Base-by-base conservation (phyloP, 805 yeast species). In the Vanderwaltozyma verrucispora region DNA sequence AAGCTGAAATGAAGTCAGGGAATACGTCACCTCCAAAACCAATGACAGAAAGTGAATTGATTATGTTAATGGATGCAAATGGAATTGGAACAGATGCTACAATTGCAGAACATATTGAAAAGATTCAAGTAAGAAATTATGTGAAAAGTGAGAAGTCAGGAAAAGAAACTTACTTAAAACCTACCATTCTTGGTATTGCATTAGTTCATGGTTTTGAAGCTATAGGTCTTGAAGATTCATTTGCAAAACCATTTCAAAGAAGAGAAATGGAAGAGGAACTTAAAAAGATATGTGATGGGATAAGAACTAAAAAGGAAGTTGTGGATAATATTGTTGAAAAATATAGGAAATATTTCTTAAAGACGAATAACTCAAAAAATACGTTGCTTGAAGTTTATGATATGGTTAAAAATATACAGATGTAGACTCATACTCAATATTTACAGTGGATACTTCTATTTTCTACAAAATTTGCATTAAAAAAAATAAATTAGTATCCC, bases 41-140 rank as follows among this genome's bases (percentile, higher is more conserved):
- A 37, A 71, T 92, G 68, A 89, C 97, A 0, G 99, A 92, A 57
- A 71, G 95, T 0, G 98, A 89, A 53, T 67, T 92, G 17, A 86
- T 92, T 60, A 80, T 85, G 9, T 63, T 92, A 33, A 92, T 92
- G 99, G 97, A 94, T 63, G 83, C 77, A 10, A 92, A 92, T 58
- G 97, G 97, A 0, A 92, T 92, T 32, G 99, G 99, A 2, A 92
- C 99, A 0, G 99, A 92, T 64, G 99, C 99, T 1, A 92, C 99
- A 0, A 94, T 92, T 60, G 98, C 97, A 0, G 98, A 92, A 30
- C 99, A 92, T 59, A 92, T 92, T 28, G 87, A 82, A 40, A 88
- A 83, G 53, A 77, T 92, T 30, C 62, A 72, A 21, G 57, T 59
- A 10, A 62, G 98, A 37, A 75, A 76, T 15, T 94, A 88, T 50